Evolutionary conservation across 352 stramenopile species (phyloP), one percentile per base, ranked within the genome.

Genomic region (Phytophthora palmivora): DNA sequence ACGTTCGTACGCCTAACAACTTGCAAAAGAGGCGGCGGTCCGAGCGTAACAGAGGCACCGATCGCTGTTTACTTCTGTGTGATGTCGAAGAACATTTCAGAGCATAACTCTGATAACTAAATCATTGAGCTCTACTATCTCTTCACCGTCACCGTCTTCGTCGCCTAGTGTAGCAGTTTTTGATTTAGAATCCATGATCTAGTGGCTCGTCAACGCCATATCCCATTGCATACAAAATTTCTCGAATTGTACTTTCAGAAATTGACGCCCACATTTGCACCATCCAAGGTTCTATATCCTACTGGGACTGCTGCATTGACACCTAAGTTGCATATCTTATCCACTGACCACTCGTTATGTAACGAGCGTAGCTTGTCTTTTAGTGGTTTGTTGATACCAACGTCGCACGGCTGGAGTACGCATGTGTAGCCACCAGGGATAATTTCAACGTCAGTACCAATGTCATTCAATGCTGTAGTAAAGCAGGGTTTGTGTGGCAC

Each of bases 351-450:
- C 0, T 36, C 41, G 12, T 58, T n/a, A n/a, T 52, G 52, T 10
- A 52, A 42, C 21, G 18, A 7, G 18, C 39, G 41, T 4, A 52
- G 19, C 1, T 9, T 32, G 5, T 60, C 41, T 19, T 51, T 60
- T 0, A 51, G 3, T 1, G 52, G 52, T 10, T 39, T 60, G 42
- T 60, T 60, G 9, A 60, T 24, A 2, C 41, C 52, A 1, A 58
- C 51, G 19, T 42, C 51, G 22, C 51, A 58, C 1, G 51, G 51
- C 22, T 51, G 51, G 0, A 58, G 28, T 6, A 58, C 36, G 18
- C 50, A 49, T 11, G 50, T 58, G 24, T 58, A 58, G 3, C 34
- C 49, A 37, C 49, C 49, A 11, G 26, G 36, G 7, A 57, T 57
- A 30, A 57, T 18, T 24, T 41, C 28, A 15, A 49, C 3, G 9